A percentile compares a stretch with the other conserved stretches of the same genome.
These are phyloP conservation scores for Dothistroma pini DNA, from an alignment of 2,329 filamentous ascomycete genomes.

Conservation along the genomic window DNA sequence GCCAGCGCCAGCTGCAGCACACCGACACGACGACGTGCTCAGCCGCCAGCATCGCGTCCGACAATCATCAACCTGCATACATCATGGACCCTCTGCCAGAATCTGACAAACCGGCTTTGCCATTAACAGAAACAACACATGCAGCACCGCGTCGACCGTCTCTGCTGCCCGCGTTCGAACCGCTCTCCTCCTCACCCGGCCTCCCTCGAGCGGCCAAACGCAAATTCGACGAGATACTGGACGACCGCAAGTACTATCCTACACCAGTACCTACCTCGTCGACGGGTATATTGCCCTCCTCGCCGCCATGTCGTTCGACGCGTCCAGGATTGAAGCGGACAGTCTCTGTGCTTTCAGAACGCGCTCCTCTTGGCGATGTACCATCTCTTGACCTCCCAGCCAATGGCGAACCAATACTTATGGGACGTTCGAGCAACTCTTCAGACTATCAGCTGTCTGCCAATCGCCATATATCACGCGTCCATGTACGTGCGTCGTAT, in stretches of 20 bases:
- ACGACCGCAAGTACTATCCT: constrained; percentile 64
- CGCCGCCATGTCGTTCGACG: constrained; percentile 59
- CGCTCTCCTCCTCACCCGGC: constrained; percentile 70
- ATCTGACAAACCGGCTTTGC: constrained; percentile 14
- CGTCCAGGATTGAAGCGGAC: constrained; percentile 57
- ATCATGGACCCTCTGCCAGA: constrained; percentile 25
- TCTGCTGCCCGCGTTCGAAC: constrained; percentile 75
- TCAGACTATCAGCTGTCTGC: constrained; percentile 93
- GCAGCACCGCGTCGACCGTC: constrained; percentile 47
- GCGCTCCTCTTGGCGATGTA: constrained; percentile 76
- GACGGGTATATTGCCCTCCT: constrained; percentile 84
- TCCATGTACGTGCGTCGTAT: constrained; percentile 87
- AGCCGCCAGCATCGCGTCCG: constrained; percentile 18
- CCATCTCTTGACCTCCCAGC: constrained; percentile 77
- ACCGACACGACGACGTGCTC: constrained; percentile 9
- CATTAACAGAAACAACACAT: constrained; percentile 17
- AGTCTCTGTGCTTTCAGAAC: constrained; percentile 66
- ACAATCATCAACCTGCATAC: constrained; percentile 18
- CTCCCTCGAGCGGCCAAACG: constrained; percentile 67
- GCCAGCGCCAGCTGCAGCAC: neutral
- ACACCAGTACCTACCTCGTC: constrained; percentile 93
- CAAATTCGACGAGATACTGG: constrained; percentile 52
- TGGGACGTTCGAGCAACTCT: constrained; percentile 92
- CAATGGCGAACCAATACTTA: constrained; percentile 75
- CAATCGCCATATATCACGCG: constrained; percentile 86